Conservation (phyloP, 2,329 filamentous ascomycete species). For the Nemania sp. region DNA sequence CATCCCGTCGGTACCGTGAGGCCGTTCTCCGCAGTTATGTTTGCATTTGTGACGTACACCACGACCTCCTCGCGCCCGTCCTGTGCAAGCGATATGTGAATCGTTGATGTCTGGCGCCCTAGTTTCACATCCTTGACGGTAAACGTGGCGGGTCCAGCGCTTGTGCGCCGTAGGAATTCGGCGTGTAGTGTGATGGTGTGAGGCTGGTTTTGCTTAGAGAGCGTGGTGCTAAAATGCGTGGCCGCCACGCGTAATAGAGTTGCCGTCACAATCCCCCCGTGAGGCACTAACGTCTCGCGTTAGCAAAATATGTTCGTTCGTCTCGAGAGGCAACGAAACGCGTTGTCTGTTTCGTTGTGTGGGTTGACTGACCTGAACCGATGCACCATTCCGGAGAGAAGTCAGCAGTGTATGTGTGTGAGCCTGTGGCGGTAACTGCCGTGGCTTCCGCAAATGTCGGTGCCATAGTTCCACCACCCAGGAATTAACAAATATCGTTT, state of each 20-base stretch:
- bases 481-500: background rate
- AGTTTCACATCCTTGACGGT: slow-evolving; percentile 50
- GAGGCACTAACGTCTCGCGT: slow-evolving; percentile 66
- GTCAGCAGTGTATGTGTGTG: slow-evolving; percentile 45
- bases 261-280: slow-evolving; percentile 77
- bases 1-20: slow-evolving; percentile 64
- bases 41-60: slow-evolving; percentile 73
- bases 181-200: slow-evolving; percentile 49
- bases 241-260: slow-evolving; percentile 67
- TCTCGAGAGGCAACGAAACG: background rate
- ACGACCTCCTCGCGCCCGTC: slow-evolving; percentile 69
- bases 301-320: background rate
- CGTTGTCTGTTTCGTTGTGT: background rate
- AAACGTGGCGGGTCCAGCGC: slow-evolving; percentile 46
- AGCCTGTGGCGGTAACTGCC: slow-evolving; percentile 40
- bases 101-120: slow-evolving; percentile 52
- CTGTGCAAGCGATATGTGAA: slow-evolving; percentile 50
- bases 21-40: slow-evolving; percentile 70
- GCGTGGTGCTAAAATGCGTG: slow-evolving; percentile 50
- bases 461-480: slow-evolving; percentile 35
- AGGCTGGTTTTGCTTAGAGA: slow-evolving; percentile 48
- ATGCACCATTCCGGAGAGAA: slow-evolving; percentile 47
- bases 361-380: slow-evolving; percentile 46
- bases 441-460: slow-evolving; percentile 47
- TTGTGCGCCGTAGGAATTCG: slow-evolving; percentile 51